phyloP scores from a whole-genome alignment of 176 grass and related monocot species.

The Oryza coarctata region DNA sequence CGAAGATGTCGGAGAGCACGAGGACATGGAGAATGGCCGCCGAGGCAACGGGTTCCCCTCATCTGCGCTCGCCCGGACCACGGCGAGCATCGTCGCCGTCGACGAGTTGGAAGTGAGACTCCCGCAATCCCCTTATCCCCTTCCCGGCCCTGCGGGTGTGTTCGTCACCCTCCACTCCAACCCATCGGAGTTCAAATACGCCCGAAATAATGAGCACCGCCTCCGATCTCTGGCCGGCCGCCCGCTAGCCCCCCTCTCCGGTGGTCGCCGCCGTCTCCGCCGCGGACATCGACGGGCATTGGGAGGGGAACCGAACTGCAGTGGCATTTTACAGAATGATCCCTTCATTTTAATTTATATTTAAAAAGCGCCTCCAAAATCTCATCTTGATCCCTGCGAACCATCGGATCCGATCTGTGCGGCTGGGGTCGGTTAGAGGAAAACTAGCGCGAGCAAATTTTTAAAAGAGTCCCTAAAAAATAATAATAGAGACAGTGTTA shows the following conservation, averaged over 20 bases:
- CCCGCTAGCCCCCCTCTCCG: background rate
- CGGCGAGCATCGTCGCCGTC: background rate
- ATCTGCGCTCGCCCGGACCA: background rate
- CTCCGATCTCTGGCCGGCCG: background rate
- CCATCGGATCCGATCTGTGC: too few relatives aligned
- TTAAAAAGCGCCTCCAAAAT: too few relatives aligned
- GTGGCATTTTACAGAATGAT: background rate
- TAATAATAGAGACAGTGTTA: too few relatives aligned
- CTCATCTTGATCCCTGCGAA: too few relatives aligned
- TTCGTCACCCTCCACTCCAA: too few relatives aligned
- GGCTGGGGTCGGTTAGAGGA: too few relatives aligned
- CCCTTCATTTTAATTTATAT: too few relatives aligned
- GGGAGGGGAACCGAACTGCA: background rate
- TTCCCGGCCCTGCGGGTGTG: background rate
- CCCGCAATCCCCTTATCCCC: background rate
- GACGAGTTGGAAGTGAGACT: background rate
- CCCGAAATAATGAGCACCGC: background rate
- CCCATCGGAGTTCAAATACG: background rate
- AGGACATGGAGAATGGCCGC: slow-evolving; percentile 27
- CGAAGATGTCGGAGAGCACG: slow-evolving; percentile 47
- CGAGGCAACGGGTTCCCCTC: background rate
- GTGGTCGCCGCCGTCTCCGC: background rate
- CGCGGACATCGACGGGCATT: too few relatives aligned
- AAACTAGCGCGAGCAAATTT: too few relatives aligned
- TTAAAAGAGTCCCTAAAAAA: too few relatives aligned